Evolutionary conservation across 2,329 filamentous ascomycete species (phyloP).

Genomic region (Aspergillus pseudoglaucus): DNA sequence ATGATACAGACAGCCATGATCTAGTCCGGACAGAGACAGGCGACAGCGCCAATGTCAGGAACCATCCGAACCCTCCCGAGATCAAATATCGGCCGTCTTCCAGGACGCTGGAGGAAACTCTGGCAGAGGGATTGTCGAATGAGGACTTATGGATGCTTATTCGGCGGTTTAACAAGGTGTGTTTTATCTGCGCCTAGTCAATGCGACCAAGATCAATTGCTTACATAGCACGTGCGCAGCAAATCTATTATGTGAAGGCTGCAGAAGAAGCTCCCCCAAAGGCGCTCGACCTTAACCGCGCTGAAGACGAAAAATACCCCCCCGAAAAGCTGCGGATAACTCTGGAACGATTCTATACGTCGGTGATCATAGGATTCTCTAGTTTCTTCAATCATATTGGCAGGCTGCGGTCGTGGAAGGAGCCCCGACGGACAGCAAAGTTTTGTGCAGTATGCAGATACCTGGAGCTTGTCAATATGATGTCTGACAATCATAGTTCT

Average conservation of each 20-base stretch:
- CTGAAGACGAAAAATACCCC: slow-evolving; percentile 76
- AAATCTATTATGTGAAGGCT: slow-evolving; percentile 66
- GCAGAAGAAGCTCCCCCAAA: slow-evolving; percentile 55
- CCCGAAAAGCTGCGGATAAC: slow-evolving; percentile 75
- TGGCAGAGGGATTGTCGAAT: slow-evolving; percentile 63
- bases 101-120: slow-evolving; percentile 25
- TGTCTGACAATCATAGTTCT: slow-evolving; percentile 30
- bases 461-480: background rate
- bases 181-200: background rate
- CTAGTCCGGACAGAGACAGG: background rate
- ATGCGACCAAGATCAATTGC: background rate
- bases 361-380: slow-evolving; percentile 62
- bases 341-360: slow-evolving; percentile 75
- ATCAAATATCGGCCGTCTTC: background rate
- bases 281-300: slow-evolving; percentile 70
- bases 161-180: slow-evolving; percentile 66
- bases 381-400: slow-evolving; percentile 66
- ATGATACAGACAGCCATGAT: background rate
- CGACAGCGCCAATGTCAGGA: background rate
- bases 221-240: slow-evolving; percentile 28
- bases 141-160: slow-evolving; percentile 69
- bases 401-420: slow-evolving; percentile 71
- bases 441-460: slow-evolving; percentile 52
- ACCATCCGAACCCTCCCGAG: background rate
- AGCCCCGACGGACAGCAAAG: slow-evolving; percentile 58